Conservation (phyloP, 1,284 basidiomycete species). For the Microbotryomycetes sp. region DNA sequence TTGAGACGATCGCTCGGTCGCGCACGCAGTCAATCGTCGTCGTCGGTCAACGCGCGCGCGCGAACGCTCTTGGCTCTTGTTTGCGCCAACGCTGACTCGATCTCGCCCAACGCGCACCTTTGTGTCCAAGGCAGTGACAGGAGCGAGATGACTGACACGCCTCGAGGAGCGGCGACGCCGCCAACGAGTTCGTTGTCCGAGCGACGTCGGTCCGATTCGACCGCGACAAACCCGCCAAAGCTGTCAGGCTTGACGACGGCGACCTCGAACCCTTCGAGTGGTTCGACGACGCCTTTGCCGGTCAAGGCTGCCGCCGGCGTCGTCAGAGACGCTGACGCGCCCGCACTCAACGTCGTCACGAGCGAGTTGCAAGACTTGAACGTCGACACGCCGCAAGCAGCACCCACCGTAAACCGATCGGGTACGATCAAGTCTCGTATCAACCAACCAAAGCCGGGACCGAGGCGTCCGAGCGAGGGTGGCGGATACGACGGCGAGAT, state of each 20-base stretch:
- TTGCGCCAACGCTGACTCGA: too few species aligned
- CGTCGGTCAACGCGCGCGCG: too few species aligned
- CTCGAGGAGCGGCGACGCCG: neutral
- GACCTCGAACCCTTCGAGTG: neutral
- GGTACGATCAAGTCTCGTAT: slow-evolving; percentile 9
- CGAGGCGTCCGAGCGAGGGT: slow-evolving; percentile 3
- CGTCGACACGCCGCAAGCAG: neutral
- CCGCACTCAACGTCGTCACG: neutral
- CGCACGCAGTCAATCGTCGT: too few species aligned
- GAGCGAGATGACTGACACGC: neutral
- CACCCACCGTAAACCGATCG: neutral
- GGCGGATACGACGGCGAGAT: slow-evolving; percentile 28
- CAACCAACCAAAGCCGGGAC: slow-evolving; percentile 2
- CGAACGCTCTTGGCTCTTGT: too few species aligned
- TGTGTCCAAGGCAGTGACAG: too few species aligned
- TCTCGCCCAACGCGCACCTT: too few species aligned
- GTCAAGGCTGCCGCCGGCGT: too few species aligned
- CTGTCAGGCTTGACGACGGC: neutral
- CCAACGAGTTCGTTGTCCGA: neutral
- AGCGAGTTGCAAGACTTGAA: neutral
- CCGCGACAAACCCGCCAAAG: neutral
- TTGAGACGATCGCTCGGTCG: too few species aligned
- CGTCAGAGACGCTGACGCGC: neutral
- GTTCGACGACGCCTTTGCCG: neutral
- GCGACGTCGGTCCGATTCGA: neutral